These are phyloP conservation scores for Ensete glaucum DNA, from an alignment of 176 grass and related monocot species.

Conservation along the genomic window DNA sequence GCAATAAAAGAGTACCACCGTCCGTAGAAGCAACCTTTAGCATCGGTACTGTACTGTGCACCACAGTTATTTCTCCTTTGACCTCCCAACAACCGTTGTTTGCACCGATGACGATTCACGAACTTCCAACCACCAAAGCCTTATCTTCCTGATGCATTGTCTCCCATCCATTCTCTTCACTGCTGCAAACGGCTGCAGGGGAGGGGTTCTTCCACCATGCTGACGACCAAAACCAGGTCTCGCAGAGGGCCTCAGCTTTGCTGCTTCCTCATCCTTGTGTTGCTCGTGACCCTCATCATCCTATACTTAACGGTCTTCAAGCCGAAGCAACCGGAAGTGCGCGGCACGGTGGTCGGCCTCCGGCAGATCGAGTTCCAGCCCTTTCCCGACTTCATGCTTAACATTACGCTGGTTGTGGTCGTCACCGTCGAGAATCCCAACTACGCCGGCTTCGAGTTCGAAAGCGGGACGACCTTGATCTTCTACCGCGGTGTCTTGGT, in stretches of 20 bases:
- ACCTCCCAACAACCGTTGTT: neutral
- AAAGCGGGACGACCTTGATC: slow-evolving; percentile 22
- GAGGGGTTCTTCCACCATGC: no score
- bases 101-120: neutral
- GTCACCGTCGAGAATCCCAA: slow-evolving; percentile 57
- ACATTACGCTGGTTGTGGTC: slow-evolving; percentile 25
- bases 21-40: no score
- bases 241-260: neutral
- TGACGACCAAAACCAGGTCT: no score
- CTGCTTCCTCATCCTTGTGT: slow-evolving; percentile 10
- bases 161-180: neutral
- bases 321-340: slow-evolving; percentile 32
- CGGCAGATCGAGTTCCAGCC: slow-evolving; percentile 25
- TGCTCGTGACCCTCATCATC: slow-evolving; percentile 29
- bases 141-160: neutral
- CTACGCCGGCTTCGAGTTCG: slow-evolving; percentile 45
- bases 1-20: no score
- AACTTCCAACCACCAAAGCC: neutral
- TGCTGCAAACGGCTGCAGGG: no score
- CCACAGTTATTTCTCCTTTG: no score
- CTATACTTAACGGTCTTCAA: slow-evolving; percentile 52
- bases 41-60: no score
- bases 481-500: slow-evolving; percentile 55
- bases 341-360: slow-evolving; percentile 33
- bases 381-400: slow-evolving; percentile 16